Percentiles rank a stretch among this genome's conserved stretches.
Conservation (phyloP, 768 basidiomycete genomes). For the Serendipita vermifera region DNA sequence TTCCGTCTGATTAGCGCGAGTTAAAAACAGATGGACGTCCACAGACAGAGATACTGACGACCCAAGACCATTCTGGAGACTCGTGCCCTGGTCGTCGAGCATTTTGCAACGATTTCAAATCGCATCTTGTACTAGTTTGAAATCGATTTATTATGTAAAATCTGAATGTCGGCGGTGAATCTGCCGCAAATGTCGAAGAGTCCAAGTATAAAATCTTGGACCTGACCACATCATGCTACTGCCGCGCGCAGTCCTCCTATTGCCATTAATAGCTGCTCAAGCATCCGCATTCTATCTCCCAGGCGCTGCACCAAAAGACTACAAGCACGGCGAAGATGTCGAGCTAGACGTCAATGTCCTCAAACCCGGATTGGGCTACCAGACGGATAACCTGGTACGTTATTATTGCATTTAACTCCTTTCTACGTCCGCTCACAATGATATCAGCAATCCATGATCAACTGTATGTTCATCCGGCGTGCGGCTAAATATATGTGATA, state of each 20-base stretch:
- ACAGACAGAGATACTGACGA: no score
- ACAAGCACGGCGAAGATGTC: constrained; percentile 57
- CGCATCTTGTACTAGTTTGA: constrained; percentile 20
- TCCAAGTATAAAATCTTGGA: background rate
- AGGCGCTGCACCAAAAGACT: constrained; percentile 74
- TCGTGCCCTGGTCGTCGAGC: constrained; percentile 67
- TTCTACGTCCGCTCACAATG: constrained; percentile 11
- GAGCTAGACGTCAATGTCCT: constrained; percentile 76
- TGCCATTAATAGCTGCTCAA: no score
- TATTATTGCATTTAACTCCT: constrained; percentile 1
- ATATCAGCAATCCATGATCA: constrained; percentile 74
- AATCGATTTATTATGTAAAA: background rate
- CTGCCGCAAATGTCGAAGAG: background rate
- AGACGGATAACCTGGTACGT: background rate
- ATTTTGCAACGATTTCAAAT: constrained; percentile 71
- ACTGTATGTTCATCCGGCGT: constrained; percentile 45
- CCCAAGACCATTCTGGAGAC: constrained; percentile 75
- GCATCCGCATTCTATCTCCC: constrained; percentile 75
- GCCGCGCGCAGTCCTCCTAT: background rate
- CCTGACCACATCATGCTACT: background rate
- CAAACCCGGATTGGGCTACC: constrained; percentile 46
- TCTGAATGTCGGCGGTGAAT: background rate
- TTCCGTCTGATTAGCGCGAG: no score
- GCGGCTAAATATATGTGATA: no score
- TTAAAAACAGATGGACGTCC: no score